Conservation (phyloP, 345 rosid species). For the Citrus australasica region DNA sequence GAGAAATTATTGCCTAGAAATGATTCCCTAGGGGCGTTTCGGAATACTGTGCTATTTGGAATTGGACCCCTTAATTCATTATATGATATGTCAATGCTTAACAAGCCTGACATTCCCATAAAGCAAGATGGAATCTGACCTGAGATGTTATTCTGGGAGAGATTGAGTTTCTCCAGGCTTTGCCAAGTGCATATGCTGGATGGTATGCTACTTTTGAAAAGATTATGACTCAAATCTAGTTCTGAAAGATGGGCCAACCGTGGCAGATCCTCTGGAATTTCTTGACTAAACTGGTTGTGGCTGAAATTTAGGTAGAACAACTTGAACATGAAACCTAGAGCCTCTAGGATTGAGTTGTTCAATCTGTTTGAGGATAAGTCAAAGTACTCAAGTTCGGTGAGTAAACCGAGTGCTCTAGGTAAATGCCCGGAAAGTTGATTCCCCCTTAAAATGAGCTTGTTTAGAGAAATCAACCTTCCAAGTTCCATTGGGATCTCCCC, state of each 20-base stretch:
- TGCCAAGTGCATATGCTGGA: neutral
- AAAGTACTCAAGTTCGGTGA: neutral
- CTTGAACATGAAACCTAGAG: neutral
- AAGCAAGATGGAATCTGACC: neutral
- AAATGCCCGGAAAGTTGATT: neutral
- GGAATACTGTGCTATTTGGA: neutral
- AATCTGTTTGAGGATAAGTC: neutral
- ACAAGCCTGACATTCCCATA: neutral
- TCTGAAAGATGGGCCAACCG: neutral
- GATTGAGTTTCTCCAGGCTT: neutral
- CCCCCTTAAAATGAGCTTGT: conserved; percentile 10
- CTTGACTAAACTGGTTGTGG: neutral
- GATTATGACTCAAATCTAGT: neutral
- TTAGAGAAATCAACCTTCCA: conserved; percentile 14
- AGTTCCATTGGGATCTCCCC: neutral
- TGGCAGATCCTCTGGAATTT: neutral
- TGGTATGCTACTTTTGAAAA: neutral
- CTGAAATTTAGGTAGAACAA: neutral
- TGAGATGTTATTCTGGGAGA: neutral
- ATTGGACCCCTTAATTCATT: neutral
- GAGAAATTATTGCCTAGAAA: neutral
- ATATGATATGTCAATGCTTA: neutral
- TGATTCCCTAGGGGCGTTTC: neutral
- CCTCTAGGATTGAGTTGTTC: neutral
- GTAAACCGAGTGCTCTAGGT: neutral